Percentiles rank a stretch among this genome's conserved stretches.
Evolutionary conservation across 768 basidiomycete species (phyloP).

Genomic region (Kwoniella heveanensis): DNA sequence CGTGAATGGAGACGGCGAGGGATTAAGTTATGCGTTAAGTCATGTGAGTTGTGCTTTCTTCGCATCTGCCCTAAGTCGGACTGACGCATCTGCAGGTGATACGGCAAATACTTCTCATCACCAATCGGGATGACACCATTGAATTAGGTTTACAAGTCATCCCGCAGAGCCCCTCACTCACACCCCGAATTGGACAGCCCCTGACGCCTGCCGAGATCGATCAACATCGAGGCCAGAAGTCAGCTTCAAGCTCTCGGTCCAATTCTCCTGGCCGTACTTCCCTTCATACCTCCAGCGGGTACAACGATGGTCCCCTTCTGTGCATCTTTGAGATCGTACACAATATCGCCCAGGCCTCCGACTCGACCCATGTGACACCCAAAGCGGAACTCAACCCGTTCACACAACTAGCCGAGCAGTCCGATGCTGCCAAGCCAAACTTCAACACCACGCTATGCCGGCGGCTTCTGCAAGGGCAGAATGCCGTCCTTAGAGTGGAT

Average conservation of each 20-base stretch:
- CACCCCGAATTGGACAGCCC: constrained; percentile 38
- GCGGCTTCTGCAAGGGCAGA: constrained; percentile 48
- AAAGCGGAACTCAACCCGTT: constrained; percentile 46
- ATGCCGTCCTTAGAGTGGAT: constrained; percentile 41
- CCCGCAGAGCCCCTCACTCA: constrained; percentile 53
- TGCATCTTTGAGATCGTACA: constrained; percentile 67
- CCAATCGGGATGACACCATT: constrained; percentile 75
- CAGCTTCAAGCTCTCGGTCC: constrained; percentile 34
- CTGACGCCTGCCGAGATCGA: constrained; percentile 40
- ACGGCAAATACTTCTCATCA: constrained; percentile 74
- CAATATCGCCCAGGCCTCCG: constrained; percentile 54
- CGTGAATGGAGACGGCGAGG: constrained; percentile 82
- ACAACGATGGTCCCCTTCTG: constrained; percentile 59
- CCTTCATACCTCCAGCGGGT: constrained; percentile 39
- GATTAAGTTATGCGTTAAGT: constrained; percentile 74
- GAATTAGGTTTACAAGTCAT: constrained; percentile 70
- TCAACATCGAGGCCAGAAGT: constrained; percentile 19
- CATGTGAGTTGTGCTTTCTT: constrained; percentile 65
- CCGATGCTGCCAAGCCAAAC: constrained; percentile 37
- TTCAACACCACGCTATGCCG: constrained; percentile 47
- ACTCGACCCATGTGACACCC: constrained; percentile 33
- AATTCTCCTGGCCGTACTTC: constrained; percentile 46
- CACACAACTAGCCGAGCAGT: constrained; percentile 28
- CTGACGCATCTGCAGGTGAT: constrained; percentile 63
- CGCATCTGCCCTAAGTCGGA: not conserved